Base-by-base conservation (phyloP, 208 protist species). In the Trypanosoma melophagium region DNA sequence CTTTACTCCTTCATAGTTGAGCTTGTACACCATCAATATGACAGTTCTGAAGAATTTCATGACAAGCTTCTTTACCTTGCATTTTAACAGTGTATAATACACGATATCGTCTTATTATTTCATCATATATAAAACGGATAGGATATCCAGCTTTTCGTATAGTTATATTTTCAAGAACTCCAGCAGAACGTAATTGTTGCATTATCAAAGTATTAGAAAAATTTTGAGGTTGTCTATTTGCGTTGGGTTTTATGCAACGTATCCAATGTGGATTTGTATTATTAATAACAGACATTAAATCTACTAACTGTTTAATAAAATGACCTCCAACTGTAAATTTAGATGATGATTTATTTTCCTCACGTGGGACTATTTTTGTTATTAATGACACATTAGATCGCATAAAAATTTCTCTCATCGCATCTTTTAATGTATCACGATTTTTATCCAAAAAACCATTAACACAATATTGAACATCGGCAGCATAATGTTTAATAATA, bases 401-500 rank as follows among this genome's bases (percentile, higher is more conserved):
- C 12, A 52, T 12, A 44, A 73, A 66, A 51, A 83, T 57, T n/a
- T 51, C 35, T 63, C 53, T 54, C 64, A 81, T 76, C 19, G 57
- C 17, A 16, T 78, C 62, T 40, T 79, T 76, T 10, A 74, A 25
- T 45, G 74, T 53, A 22, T 80, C 76, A 14, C 64, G 50, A 50
- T 79, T 86, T 66, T 81, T 81, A n/a, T 77, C 51, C 22, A 80
- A 55, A 51, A 78, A 69, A 47, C 56, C 68, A 28, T 67, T 35
- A 13, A 81, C 76, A 67, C 28, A 57, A 56, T 81, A 81, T n/a
- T 69, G 71, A 28, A 95, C 89, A 41, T 74, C 57, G 38, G 76
- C 86, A 17, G 90, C 89, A 66, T 95, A 95, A 69, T 96, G 90
- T 28, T 54, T 31, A 63, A 95, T 57, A 21, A 68, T 75, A 65